Evolutionary conservation across 2,329 filamentous ascomycete genomes (phyloP).

Genomic region (Zarea fungicola): DNA sequence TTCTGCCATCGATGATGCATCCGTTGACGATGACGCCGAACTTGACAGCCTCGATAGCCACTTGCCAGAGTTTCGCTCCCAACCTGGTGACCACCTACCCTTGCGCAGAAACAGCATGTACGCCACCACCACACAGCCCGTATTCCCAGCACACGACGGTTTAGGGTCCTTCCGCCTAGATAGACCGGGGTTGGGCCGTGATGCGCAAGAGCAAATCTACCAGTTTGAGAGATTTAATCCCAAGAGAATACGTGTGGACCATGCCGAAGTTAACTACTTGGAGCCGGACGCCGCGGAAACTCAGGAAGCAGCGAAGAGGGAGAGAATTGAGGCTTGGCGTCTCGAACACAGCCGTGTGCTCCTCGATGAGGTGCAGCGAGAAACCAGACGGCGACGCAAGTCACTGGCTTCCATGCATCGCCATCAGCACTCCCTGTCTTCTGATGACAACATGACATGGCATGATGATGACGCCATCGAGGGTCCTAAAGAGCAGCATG

Average conservation of each 20-base stretch:
- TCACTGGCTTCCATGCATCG: slow-evolving; percentile 46
- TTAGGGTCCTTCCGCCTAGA: slow-evolving; percentile 76
- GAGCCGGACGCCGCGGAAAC: slow-evolving; percentile 1
- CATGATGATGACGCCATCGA: slow-evolving; percentile 47
- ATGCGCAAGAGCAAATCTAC: slow-evolving; percentile 79
- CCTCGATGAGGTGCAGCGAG: slow-evolving; percentile 81
- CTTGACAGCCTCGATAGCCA: slow-evolving; percentile 92
- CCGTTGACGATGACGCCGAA: slow-evolving; percentile 64
- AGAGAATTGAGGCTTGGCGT: slow-evolving; percentile 86
- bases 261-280: slow-evolving; percentile 47
- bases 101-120: slow-evolving; percentile 32
- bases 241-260: slow-evolving; percentile 52
- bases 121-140: slow-evolving; percentile 47
- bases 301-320: slow-evolving; percentile 68
- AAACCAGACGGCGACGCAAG: slow-evolving; percentile 66
- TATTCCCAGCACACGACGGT: slow-evolving; percentile 90
- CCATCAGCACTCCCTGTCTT: slow-evolving; percentile 23
- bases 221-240: slow-evolving; percentile 85
- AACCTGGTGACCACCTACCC: slow-evolving; percentile 29
- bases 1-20: slow-evolving; percentile 33
- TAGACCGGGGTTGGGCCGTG: slow-evolving; percentile 44
- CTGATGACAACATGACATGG: slow-evolving; percentile 41
- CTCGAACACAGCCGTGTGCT: slow-evolving; percentile 83
- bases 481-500: slow-evolving; percentile 50
- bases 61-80: slow-evolving; percentile 77